Evolutionary conservation across 495 filamentous ascomycete genomes (phyloP), one percentile per base, ranked within the genome.

Genomic region (Podospora pseudopauciseta): DNA sequence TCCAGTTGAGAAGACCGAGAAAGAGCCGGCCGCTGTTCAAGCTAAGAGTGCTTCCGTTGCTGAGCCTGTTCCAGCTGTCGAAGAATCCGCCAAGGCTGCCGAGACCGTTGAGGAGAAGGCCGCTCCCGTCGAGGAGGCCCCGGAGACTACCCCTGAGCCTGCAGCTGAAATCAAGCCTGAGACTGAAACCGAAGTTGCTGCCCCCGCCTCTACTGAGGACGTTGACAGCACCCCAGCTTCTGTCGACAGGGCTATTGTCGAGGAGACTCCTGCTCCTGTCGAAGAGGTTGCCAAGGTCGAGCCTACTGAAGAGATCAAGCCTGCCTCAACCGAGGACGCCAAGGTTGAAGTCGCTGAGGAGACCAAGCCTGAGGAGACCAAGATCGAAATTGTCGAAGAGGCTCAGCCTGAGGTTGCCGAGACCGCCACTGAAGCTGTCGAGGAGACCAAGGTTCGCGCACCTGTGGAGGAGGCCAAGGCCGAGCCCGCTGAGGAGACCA

Each of bases 181-280:
- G 30, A 49, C 23, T 19, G n/a, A 39, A 34, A 34, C 19, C 2
- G 65, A 65, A 20, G n/a, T 58, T 16, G 30, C 34, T 54, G 61
- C 62, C 15, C 64, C 68, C 0, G 58, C 58, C 18, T 19, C 64
- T 67, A 58, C 44, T 11, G 59, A 74, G 19, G 70, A 73, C 60
- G 60, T 68, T 11, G 57, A 69, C 26, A 53, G 60, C 26, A 64
- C 71, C 53, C 64, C 72, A 5, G 65, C 49, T 58, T 30, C 73
- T 53, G 66, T n/a, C 18, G 72, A 71, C 54, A 59, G 53, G 44
- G 4, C 60, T 13, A 28, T 59, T 23, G 20, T 20, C 23, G 66
- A 61, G 3, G 70, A 73, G 64, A 60, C 62, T 53, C 11, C 63
- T 59, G 63, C 64, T 0, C 39, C 39, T 49, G 39, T 13, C 39